Evolutionary conservation across 495 filamentous ascomycete species (phyloP).

Genomic region (Cercophora samala): DNA sequence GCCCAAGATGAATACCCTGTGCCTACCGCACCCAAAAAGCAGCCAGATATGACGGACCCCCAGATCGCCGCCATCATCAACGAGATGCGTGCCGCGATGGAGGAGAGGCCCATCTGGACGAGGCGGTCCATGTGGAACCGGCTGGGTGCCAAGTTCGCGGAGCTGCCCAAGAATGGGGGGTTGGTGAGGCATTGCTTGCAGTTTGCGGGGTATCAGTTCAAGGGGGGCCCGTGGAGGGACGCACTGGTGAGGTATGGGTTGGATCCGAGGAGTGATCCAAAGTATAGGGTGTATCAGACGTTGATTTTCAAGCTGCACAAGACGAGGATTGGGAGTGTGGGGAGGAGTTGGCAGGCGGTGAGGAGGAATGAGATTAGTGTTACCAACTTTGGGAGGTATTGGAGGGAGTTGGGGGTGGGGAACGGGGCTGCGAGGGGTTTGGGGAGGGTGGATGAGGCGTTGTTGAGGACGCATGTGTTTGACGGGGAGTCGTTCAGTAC

Average conservation of each 20-base stretch:
- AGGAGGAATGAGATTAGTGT: conserved; percentile 31
- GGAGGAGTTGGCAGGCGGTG: conserved; percentile 45
- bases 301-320: conserved; percentile 67
- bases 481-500: conserved; percentile 63
- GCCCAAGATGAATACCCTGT: conserved; percentile 52
- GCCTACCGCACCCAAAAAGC: conserved; percentile 34
- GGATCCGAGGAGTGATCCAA: conserved; percentile 73
- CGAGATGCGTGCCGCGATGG: conserved; percentile 58
- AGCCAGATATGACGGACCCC: conserved; percentile 44
- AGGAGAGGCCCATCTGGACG: conserved; percentile 79
- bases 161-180: conserved; percentile 41
- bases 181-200: conserved; percentile 62
- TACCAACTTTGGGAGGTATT: conserved; percentile 35
- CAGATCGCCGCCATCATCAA: conserved; percentile 57
- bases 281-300: conserved; percentile 80
- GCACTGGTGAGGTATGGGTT: conserved; percentile 77
- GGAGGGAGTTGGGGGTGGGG: conserved; percentile 33
- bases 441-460: conserved; percentile 34
- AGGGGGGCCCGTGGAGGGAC: conserved; percentile 85
- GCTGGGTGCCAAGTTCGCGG: conserved; percentile 47
- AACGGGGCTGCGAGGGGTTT: conserved; percentile 27
- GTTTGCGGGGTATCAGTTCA: conserved; percentile 85
- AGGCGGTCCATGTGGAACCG: conserved; percentile 72
- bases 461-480: conserved; percentile 67
- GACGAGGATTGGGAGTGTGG: conserved; percentile 41